A percentile compares a stretch with the other conserved stretches of the same genome.
Conservation (phyloP, 805 yeast genomes). For the Debaryomyces prosopidis region DNA sequence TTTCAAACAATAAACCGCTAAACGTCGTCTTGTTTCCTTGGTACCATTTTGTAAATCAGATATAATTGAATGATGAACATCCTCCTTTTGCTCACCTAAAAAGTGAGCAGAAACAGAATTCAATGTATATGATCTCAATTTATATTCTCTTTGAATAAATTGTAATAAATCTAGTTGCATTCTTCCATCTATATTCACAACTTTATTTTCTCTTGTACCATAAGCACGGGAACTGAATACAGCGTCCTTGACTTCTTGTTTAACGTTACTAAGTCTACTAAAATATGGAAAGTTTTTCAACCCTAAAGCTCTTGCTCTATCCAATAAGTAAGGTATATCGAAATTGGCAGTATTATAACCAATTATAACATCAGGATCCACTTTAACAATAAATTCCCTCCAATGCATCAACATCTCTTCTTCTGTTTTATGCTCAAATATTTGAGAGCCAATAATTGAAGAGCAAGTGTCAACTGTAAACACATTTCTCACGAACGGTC, state of each 20-base stretch:
- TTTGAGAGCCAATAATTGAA: conserved; percentile 91
- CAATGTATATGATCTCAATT: conserved; percentile 88
- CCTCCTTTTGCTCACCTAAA: conserved; percentile 94
- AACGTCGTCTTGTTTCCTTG: conserved; percentile 86
- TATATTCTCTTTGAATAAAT: conserved; percentile 91
- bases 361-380: conserved; percentile 94
- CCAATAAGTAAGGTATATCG: conserved; percentile 89
- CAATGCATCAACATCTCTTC: conserved; percentile 80
- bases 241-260: conserved; percentile 79
- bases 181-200: conserved; percentile 91
- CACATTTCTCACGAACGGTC: conserved; percentile 91
- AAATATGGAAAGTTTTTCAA: conserved; percentile 78
- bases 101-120: conserved; percentile 95
- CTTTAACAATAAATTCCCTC: conserved; percentile 80
- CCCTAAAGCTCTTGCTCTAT: conserved; percentile 77
- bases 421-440: conserved; percentile 73
- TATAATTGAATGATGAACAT: conserved; percentile 95
- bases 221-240: conserved; percentile 92
- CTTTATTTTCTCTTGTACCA: conserved; percentile 93
- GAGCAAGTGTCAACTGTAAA: conserved; percentile 91
- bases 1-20: conserved; percentile 95
- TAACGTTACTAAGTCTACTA: conserved; percentile 67
- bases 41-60: conserved; percentile 93
- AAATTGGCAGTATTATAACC: conserved; percentile 95
- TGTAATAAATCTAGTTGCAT: conserved; percentile 92